Evolutionary conservation across 1,139 yeast species (phyloP), one percentile per base, ranked within the genome.

Genomic region (Pichia sp.): DNA sequence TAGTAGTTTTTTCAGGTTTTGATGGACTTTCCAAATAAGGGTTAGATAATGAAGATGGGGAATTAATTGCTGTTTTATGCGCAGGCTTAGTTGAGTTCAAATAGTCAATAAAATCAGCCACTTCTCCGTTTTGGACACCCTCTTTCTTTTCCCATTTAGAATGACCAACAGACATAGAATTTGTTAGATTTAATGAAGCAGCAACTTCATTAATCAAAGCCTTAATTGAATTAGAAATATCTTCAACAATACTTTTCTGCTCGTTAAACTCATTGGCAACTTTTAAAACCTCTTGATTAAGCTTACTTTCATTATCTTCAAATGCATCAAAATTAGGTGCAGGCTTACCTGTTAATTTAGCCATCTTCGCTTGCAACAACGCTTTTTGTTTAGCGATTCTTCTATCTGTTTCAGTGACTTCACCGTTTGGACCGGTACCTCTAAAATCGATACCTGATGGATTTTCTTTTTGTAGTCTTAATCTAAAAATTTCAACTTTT

Each of bases 351-450:
- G 97, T 89, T 57, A 92, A 73, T 7, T 92, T 87, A 27, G 96
- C 95, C 95, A 90, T 88, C 56, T 95, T 62, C 41, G 90, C 85
- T 56, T 82, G 83, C 56, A 90, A 72, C 50, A 81, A 68, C 44
- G 92, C 92, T 61, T 86, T 83, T 40, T 87, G 81, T 58, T 78
- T 83, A 44, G 89, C 92, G 60, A 85, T 85, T 51, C 85, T 76
- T 52, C 86, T 76, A 62, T 90, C 97, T 18, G 79, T 69, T 36
- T 87, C 96, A 4, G 96, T 87, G 8, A 88, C 76, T 54, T 81
- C 79, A 18, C 96, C 97, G 59, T 83, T 79, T 36, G 89, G 83
- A 1, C 96, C 97, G 11, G 94, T 79, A 2, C 96, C 97, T 29
- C 74, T 72, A 45, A 88, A 75, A 2, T 78, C 72, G 37, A 81